Conservation (phyloP, 1,139 yeast genomes). For the Yarrowia galli region DNA sequence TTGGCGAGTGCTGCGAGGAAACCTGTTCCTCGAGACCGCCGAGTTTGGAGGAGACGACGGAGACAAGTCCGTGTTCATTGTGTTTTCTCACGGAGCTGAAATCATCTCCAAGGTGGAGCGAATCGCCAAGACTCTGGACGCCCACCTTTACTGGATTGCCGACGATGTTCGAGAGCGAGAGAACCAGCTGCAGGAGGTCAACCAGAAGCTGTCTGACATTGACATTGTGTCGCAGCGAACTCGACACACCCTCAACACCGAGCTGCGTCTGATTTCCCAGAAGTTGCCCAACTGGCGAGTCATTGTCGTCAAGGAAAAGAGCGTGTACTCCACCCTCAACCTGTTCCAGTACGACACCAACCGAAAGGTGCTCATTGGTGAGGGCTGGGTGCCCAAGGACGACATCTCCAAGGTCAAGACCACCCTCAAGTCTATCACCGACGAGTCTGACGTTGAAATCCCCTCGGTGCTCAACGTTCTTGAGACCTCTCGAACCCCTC, state of each 20-base stretch:
- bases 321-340: slow-evolving; percentile 78
- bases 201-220: slow-evolving; percentile 66
- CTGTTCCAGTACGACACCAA: slow-evolving; percentile 84
- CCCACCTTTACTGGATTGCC: slow-evolving; percentile 71
- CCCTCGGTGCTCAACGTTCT: slow-evolving; percentile 85
- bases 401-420: slow-evolving; percentile 59
- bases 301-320: slow-evolving; percentile 70
- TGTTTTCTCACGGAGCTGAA: slow-evolving; percentile 86
- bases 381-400: slow-evolving; percentile 89
- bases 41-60: slow-evolving; percentile 68
- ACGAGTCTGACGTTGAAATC: slow-evolving; percentile 62
- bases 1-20: slow-evolving; percentile 94
- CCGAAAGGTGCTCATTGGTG: slow-evolving; percentile 91
- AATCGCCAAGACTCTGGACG: slow-evolving; percentile 86
- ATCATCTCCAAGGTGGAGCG: slow-evolving; percentile 71
- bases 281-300: slow-evolving; percentile 78
- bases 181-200: slow-evolving; percentile 64
- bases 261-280: slow-evolving; percentile 77
- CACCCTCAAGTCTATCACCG: slow-evolving; percentile 65
- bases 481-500: slow-evolving; percentile 84
- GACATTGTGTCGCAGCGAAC: slow-evolving; percentile 76
- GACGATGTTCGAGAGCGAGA: slow-evolving; percentile 64
- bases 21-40: slow-evolving; percentile 74
- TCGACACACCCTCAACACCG: slow-evolving; percentile 72
- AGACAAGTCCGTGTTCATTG: slow-evolving; percentile 79